Evolutionary conservation across 176 grass and related monocot species (phyloP), one percentile per base, ranked within the genome.

Genomic region (Microstegium vimineum): DNA sequence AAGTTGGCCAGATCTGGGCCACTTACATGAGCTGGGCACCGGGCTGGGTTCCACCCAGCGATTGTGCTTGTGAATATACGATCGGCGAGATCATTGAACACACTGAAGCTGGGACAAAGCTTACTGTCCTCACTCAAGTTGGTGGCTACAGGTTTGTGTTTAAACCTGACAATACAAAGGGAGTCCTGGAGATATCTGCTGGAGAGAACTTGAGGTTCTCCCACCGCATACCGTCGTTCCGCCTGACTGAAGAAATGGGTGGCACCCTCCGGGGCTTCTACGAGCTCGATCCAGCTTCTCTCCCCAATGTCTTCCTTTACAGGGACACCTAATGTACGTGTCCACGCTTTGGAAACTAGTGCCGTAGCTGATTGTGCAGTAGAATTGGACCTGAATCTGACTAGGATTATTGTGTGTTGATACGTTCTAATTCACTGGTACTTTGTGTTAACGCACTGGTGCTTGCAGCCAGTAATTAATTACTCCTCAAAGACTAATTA

Each of bases 231-330:
- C 95, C 90, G 23, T 87, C 79, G 28, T 79, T 87, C 69, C 3
- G 31, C 66, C 82, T 98, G 66, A 93, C 90, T 27, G 75, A 86
- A 62, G 79, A 94, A 71, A 82, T 47, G 25, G 92, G 86, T 8
- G 92, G 92, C 41, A 94, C 86, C 86, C 88, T 94, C 49, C 54
- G 75, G 31, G 95, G 90, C 68, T 94, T 82, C 71, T 94, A 81
- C 34, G 95, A 98, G 88, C 92, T 98, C 25, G 92, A 98, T 85
- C 79, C 92, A 45, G 95, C 90, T 20, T 85, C 92, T 26, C 74
- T 98, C 16, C 95, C 95, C 3, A 77, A 97, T 31, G 32, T 62
- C 25, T 94, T 94, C 69, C 62, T 97, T n/a, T 82, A 86, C 20
- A 25, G 41, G 65, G 77, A 83, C 35, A 66, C 36, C n/a, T 79